Percentiles rank a stretch among this genome's conserved stretches.
Conservation (phyloP, 495 filamentous ascomycete genomes). For the Aspergillus steynii region DNA sequence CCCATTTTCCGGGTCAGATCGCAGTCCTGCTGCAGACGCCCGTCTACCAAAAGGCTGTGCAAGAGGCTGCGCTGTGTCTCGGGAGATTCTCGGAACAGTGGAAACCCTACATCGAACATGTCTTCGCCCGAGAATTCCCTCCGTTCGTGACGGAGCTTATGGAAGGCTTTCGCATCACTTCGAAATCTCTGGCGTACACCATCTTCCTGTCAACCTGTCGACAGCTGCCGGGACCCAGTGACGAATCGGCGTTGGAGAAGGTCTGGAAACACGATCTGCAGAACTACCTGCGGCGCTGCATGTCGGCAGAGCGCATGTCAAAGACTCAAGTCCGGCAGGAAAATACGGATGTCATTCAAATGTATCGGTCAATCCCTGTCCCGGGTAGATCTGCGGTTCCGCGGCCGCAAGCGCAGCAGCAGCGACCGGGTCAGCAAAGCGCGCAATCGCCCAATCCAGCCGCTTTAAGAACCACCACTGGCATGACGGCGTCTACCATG, state of each 20-base stretch:
- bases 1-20: conserved; percentile 49
- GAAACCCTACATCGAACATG: conserved; percentile 22
- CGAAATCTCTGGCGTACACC: conserved; percentile 56
- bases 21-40: conserved; percentile 21
- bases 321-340: conserved; percentile 16
- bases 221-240: conserved; percentile 19
- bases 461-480: not conserved
- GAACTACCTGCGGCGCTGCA: conserved; percentile 19
- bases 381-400: not conserved
- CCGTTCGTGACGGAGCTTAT: conserved; percentile 62
- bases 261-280: conserved; percentile 22
- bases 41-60: conserved; percentile 27
- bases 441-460: not conserved
- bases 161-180: conserved; percentile 47
- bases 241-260: conserved; percentile 16
- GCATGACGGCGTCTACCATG: not conserved
- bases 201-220: conserved; percentile 57
- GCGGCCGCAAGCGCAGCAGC: not conserved
- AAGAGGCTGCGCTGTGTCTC: conserved; percentile 35
- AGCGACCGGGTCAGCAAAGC: not conserved
- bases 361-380: conserved; percentile 12
- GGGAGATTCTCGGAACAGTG: conserved; percentile 34
- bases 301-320: not conserved
- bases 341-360: conserved; percentile 13
- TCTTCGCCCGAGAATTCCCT: conserved; percentile 50